Evolutionary conservation across 345 rosid species (phyloP), one percentile per base, ranked within the genome.

Genomic region (Salix arbutifolia): DNA sequence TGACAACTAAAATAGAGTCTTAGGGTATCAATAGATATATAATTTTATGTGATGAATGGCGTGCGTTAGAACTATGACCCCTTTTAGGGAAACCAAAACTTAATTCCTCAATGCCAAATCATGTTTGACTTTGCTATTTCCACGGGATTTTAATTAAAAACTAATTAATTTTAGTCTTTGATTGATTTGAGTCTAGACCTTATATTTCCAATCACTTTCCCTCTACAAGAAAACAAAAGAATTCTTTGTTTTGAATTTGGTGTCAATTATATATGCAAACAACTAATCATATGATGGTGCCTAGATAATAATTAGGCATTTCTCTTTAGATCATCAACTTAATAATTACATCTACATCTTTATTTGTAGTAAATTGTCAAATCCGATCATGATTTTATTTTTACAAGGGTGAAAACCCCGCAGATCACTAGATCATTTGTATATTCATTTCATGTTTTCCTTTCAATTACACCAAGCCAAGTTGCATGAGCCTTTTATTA

Each of bases 41-140:
- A 35, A 5, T 35, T 35, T 35, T 35, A 17, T 60, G 14, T 60
- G 65, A 60, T 60, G 28, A 19, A 78, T 35, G 25, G 75, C 52
- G 21, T 28, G 72, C 79, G 84, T 77, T 77, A 71, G 74, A 69
- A 68, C 67, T 26, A 25, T 71, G 84, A 75, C 75, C 69, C 82
- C 58, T 46, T 50, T 23, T 23, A 4, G 52, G 82, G 83, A 84
- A 74, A 81, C 82, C 81, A 77, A 70, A 67, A 76, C 42, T 73
- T 33, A 33, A 33, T 33, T 73, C 58, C 52, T 30, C 35, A 19
- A 40, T n/a, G 17, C 28, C n/a, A 25, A 10, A 4, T 31, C 46
- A 23, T 35, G 17, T 53, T 75, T 46, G 78, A 75, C 72, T 35
- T 67, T 4, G 28, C 40, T 16, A 42, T 23, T 73, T 38, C 67